Evolutionary conservation across 305 asterid species (phyloP), one percentile per base, ranked within the genome.

Genomic region (Fraxinus ornus): DNA sequence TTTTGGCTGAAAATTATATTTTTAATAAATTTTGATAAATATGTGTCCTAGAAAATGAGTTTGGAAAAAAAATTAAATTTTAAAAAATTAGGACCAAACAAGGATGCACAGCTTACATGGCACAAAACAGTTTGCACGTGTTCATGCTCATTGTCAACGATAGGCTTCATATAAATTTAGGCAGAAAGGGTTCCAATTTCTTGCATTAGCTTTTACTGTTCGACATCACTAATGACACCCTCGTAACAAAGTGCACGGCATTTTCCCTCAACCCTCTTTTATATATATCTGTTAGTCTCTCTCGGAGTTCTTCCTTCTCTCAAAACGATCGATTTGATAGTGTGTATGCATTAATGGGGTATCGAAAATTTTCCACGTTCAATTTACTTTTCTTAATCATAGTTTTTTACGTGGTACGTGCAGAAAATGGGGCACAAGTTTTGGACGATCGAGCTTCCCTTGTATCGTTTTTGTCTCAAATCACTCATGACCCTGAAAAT

Each of bases 101-200:
- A 37, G 10, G 12, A 32, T 32, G 44, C 12, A 7, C 9, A 7
- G 79, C 75, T 35, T 77, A 76, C 86, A 75, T 86, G 82, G 70
- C 85, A 78, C 35, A 32, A 32, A 32, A 32, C 35, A 72, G 52
- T 87, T 44, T 89, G 86, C 94, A 91, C 86, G 91, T 89, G 98
- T 90, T 86, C 5, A 32, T 19, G 4, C 10, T 84, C 37, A 89
- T 84, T 90, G 93, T 92, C 94, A 90, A 91, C 84, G 26, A 86
- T 85, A 47, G 93, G 93, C 94, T 86, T 80, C 80, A 85, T 91
- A 90, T 89, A 85, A 88, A 86, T 94, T 94, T 94, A 93, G 97
- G 98, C 95, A 87, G 15, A 79, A 21, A 21, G 6, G 60, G n/a
- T 55, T 41, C 8, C 19, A 75, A 60, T 80, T 62, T 8, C 79